Percentiles rank a stretch among this genome's conserved stretches.
Conservation (phyloP, 768 basidiomycete species). For the Hericium alpestre region DNA sequence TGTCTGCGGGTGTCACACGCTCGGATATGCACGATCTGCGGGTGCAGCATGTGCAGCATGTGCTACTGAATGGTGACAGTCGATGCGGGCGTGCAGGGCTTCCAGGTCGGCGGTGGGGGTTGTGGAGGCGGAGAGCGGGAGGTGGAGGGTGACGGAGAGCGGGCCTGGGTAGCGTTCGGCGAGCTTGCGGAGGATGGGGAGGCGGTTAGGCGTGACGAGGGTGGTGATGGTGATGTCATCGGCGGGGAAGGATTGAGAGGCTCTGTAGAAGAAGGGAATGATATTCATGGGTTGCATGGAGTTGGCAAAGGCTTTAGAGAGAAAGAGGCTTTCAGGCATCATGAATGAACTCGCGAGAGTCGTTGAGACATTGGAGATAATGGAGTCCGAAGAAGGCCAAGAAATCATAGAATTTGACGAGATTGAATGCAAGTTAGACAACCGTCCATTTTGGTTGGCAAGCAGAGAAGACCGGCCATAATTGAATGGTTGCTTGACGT, state of each 20-base stretch:
- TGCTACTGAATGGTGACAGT: too few relatives aligned
- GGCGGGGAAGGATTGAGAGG: slow-evolving; percentile 39
- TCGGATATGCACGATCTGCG: too few relatives aligned
- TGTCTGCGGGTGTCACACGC: too few relatives aligned
- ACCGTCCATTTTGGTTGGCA: neutral
- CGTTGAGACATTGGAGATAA: too few relatives aligned
- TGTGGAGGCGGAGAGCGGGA: slow-evolving; percentile 35
- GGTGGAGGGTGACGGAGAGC: slow-evolving; percentile 75
- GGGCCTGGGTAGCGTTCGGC: slow-evolving; percentile 79
- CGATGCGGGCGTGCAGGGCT: slow-evolving; percentile 23
- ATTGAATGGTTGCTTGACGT: neutral
- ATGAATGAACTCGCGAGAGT: neutral
- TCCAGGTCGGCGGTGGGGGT: slow-evolving; percentile 26
- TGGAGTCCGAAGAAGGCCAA: neutral
- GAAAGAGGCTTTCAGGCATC: slow-evolving; percentile 22
- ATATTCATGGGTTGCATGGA: slow-evolving; percentile 67
- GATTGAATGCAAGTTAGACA: slow-evolving; percentile 1
- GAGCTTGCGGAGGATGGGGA: slow-evolving; percentile 61
- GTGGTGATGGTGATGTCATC: slow-evolving; percentile 82
- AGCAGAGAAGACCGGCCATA: neutral
- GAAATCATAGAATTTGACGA: neutral
- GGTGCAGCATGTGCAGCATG: too few relatives aligned
- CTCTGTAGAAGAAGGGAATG: slow-evolving; percentile 74
- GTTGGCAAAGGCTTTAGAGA: slow-evolving; percentile 61
- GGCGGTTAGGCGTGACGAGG: slow-evolving; percentile 69